Evolutionary conservation across 2,329 filamentous ascomycete genomes (phyloP).

Genomic region (Paraconiothyrium brasiliense): DNA sequence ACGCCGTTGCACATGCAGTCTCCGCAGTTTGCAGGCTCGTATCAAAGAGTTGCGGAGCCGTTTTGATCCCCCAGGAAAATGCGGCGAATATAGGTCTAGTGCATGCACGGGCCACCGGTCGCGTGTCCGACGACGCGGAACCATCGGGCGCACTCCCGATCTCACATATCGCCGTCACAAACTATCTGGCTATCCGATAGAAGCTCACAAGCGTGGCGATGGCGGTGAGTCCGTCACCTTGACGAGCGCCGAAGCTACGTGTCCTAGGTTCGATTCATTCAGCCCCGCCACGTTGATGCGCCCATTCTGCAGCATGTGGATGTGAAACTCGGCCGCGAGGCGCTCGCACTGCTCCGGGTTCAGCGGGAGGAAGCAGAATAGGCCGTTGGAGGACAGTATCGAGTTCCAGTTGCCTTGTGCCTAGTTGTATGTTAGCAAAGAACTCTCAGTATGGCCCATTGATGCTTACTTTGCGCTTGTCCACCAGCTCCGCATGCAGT

Average conservation of each 20-base stretch:
- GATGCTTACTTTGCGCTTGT: conserved; percentile 21
- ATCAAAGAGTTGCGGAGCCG: neutral
- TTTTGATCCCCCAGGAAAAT: neutral
- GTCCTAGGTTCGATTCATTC: conserved; percentile 28
- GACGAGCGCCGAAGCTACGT: conserved; percentile 31
- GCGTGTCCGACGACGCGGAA: neutral
- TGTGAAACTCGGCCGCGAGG: conserved; percentile 29
- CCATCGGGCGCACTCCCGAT: neutral
- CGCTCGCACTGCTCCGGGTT: conserved; percentile 25
- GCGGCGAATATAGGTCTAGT: neutral
- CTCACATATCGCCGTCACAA: neutral
- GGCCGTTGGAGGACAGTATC: conserved; percentile 29
- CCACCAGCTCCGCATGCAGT: conserved; percentile 22
- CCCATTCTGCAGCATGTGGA: conserved; percentile 34
- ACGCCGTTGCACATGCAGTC: neutral
- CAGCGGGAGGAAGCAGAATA: conserved; percentile 33
- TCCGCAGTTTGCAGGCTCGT: neutral
- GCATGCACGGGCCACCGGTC: neutral
- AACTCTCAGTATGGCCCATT: neutral
- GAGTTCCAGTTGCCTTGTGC: conserved; percentile 31
- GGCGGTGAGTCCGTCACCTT: conserved; percentile 17
- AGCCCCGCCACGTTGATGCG: conserved; percentile 39
- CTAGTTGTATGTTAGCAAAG: conserved; percentile 20
- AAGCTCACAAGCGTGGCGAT: conserved; percentile 4
- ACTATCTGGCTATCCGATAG: neutral